Conservation (phyloP, 441 rosid genomes). For the Dalechampia spathulata region DNA sequence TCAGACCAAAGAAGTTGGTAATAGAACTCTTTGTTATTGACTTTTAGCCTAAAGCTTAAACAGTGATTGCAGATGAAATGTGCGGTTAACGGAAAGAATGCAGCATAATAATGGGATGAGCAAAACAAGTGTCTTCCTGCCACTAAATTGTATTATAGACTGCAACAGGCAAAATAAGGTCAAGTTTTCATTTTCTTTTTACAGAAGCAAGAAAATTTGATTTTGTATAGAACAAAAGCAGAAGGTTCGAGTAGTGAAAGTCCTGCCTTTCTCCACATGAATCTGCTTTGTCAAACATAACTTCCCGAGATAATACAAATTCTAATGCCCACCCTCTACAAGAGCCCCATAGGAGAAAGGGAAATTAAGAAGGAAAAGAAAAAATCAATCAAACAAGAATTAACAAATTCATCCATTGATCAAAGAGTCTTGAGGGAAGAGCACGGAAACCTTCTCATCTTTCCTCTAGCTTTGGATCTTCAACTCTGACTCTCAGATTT, state of each 20-base stretch:
- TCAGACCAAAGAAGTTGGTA: too few species aligned
- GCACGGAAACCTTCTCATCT: slow-evolving; percentile 7
- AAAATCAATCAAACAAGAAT: slow-evolving; percentile 39
- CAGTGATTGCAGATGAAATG: too few species aligned
- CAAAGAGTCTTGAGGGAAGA: slow-evolving; percentile 29
- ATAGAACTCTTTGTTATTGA: background rate
- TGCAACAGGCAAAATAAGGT: slow-evolving; percentile 12
- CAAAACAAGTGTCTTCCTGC: slow-evolving; percentile 6
- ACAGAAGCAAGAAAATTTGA: slow-evolving; percentile 26
- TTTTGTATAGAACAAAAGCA: slow-evolving; percentile 27
- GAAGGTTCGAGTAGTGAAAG: slow-evolving; percentile 7
- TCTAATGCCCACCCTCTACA: slow-evolving; percentile 41
- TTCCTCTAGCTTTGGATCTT: slow-evolving; percentile 26
- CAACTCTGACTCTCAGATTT: slow-evolving; percentile 27
- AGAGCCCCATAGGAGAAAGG: slow-evolving; percentile 21
- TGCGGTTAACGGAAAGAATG: background rate
- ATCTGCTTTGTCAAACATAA: slow-evolving; percentile 23
- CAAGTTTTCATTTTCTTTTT: slow-evolving; percentile 17
- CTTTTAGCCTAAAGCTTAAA: background rate
- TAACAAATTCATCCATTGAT: slow-evolving; percentile 37
- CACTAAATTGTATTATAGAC: slow-evolving; percentile 23
- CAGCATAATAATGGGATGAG: background rate
- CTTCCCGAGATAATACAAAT: slow-evolving; percentile 30
- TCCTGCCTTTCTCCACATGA: slow-evolving; percentile 13
- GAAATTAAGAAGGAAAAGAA: slow-evolving; percentile 11